These are phyloP conservation scores for Malassezia restricta DNA, from an alignment of 1,284 basidiomycete species.

Conservation along the genomic window DNA sequence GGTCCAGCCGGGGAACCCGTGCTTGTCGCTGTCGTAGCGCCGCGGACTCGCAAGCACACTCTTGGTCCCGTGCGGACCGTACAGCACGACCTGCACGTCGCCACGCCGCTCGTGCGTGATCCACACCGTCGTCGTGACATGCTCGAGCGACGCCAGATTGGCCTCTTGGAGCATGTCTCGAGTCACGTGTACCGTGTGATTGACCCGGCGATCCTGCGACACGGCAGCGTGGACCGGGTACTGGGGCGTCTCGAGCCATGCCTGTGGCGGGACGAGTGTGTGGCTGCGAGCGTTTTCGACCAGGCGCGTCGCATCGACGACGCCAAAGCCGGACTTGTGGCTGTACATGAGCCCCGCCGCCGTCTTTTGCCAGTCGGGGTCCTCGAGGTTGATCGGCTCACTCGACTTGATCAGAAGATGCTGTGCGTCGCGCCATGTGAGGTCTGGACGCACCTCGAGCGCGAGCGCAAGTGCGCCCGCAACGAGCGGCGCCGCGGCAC, in stretches of 20 bases:
- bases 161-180: constrained; percentile 58
- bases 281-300: constrained; percentile 71
- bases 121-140: constrained; percentile 85
- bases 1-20: constrained; percentile 81
- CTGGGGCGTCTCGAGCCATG: constrained; percentile 53
- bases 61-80: constrained; percentile 71
- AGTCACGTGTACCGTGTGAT: constrained; percentile 60
- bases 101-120: constrained; percentile 75
- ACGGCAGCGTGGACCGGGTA: constrained; percentile 24
- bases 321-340: constrained; percentile 95
- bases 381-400: constrained; percentile 67
- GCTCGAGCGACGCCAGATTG: constrained; percentile 81
- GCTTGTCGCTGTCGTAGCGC: constrained; percentile 56
- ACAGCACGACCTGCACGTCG: constrained; percentile 80
- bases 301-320: constrained; percentile 69
- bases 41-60: constrained; percentile 71
- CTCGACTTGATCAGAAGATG: constrained; percentile 73
- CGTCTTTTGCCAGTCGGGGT: constrained; percentile 87
- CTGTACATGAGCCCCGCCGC: constrained; percentile 69
- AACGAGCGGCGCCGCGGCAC: constrained; percentile 90
- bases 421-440: constrained; percentile 94
- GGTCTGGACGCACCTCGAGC: constrained; percentile 55
- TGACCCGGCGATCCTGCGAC: constrained; percentile 61
- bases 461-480: constrained; percentile 42
- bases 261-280: constrained; percentile 83